Base-by-base conservation (phyloP, 805 yeast genomes). In the Wickerhamomyces hampshirensis region DNA sequence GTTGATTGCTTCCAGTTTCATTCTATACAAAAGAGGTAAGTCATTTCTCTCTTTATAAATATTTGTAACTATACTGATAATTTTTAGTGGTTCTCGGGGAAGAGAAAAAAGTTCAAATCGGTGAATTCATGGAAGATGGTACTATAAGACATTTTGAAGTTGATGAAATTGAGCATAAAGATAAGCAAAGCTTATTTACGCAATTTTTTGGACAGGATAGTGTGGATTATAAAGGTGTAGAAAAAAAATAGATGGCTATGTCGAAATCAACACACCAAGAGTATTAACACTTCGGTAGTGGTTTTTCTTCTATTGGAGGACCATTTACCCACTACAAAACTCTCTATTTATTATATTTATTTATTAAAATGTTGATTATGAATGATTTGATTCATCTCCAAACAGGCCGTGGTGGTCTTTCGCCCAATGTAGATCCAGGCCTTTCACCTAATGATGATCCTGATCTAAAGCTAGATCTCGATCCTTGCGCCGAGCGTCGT, bases 81-180 rank as follows among this genome's bases (percentile, higher is more conserved):
- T 31, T 26, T 18, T 12, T 30, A 47, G 54, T 50, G 33, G 28
- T 39, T 2, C 34, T 42, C 1, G 56, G 51, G 6, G 47, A 51
- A 26, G 40, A 43, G 35, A 51, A 49, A 29, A 43, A 39, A 26
- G 53, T 51, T 3, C 56, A 46, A 24, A 34, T 40, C 3, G 56
- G 54, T 13, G 56, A 51, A 30, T 33, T 48, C n/a, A 40, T 51
- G 50, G 29, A 26, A 11, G 56, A 51, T 32, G 56, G 56, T 6
- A 41, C 43, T 12, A 42, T 51, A 6, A 42, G 56, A 26, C 35
- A 40, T 10, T 51, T 48, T 31, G 33, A 46, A 1, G 31, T 41
- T 14, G 39, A 46, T 13, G 56, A 51, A 33, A 44, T 50, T 16
- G 48, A 43, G 31, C 36, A 43, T 26, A 44, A 30, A 17, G 56